Base-by-base conservation (phyloP, 2,329 filamentous ascomycete genomes). In the Huntiella savannae region DNA sequence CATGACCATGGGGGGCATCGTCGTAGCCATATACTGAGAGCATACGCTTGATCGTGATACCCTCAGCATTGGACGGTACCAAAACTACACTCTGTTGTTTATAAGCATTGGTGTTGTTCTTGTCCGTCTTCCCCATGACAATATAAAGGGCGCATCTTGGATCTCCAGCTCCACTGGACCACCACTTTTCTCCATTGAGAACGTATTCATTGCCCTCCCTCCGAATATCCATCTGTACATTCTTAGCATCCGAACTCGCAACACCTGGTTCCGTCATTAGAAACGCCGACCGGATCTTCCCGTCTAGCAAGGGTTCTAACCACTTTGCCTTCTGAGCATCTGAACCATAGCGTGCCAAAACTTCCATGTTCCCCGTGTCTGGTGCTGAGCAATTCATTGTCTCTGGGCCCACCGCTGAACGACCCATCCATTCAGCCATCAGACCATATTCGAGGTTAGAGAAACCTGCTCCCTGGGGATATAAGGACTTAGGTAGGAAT, bases 1-100 rank as follows among this genome's bases (percentile, higher is more conserved):
- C 91, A 65, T 98, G 91, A 47, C 91, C 91, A 62, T 98, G 91
- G 2, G 91, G 91, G n/a, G 91, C 91, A 56, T 98, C 91, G 60
- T 96, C 91, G 64, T 86, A 96, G 49, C 91, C 91, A 63, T 92
- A 94, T 53, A 96, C 88, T 43, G 72, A 80, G 47, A 98, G 69
- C 84, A 95, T 94, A 54, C 91, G 79, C 63, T 94, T 75, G 55
- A 96, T 79, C n/a, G 77, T 93, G 57, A 96, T 80, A 48, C 91
- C 91, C 15, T 82, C 80, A 1, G 82, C 77, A 53, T 74, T 69
- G 13, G 82, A 75, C 2, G 87, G 84, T 12, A 96, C 91, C 22
- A 96, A 70, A 43, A 96, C 74, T 51, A 98, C 87, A 19, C 86
- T 95, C 63, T 96, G 91, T 59, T 95, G 87, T 57, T 74, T 75